Base-by-base conservation (phyloP, 768 basidiomycete species). In the Lepiota subincarnata region DNA sequence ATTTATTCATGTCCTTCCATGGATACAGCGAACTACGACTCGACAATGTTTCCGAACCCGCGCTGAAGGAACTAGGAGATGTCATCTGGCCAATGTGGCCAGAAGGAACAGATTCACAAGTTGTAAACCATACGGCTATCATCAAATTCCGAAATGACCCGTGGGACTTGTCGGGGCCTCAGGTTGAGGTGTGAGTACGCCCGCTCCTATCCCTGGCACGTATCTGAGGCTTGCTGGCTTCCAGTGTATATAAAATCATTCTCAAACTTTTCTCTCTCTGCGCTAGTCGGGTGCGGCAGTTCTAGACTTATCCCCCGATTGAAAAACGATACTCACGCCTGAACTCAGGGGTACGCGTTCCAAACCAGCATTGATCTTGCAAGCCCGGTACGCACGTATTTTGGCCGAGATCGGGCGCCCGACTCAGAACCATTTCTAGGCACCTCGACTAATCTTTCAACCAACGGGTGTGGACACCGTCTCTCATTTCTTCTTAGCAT, bases 1-100 rank as follows among this genome's bases (percentile, higher is more conserved):
- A 90, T 62, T 74, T 89, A 71, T 84, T 89, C 62, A 70, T 91
- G 44, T 80, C 84, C 19, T 82, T 91, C 60, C 76, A 78, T 55
- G 78, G 81, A 39, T 78, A 79, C 53, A 84, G 81, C 60, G 84
- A 88, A 67, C 67, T 90, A 40, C 76, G 76, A 44, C 70, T 83
- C 44, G 82, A 84, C 57, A 75, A 78, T 53, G 68, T 78, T 34
- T 70, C 74, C 53, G 65, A 70, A 37, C 67, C 73, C 4, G 82
- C 81, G 0, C 67, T 85, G 44, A 76, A 81, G 34, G 85, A 86
- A 58, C 73, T 90, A 38, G 71, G 79, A 53, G 71, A 77, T 37
- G 65, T 70, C 2, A 73, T 90, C 19, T 72, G 83, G 59, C 77
- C 79, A 12, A 69, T 84, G 63, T 91, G 88, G 88, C 78, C 79